These are phyloP conservation scores for Kwoniella mangroviensis DNA, from an alignment of 768 basidiomycete genomes.

Conservation along the genomic window DNA sequence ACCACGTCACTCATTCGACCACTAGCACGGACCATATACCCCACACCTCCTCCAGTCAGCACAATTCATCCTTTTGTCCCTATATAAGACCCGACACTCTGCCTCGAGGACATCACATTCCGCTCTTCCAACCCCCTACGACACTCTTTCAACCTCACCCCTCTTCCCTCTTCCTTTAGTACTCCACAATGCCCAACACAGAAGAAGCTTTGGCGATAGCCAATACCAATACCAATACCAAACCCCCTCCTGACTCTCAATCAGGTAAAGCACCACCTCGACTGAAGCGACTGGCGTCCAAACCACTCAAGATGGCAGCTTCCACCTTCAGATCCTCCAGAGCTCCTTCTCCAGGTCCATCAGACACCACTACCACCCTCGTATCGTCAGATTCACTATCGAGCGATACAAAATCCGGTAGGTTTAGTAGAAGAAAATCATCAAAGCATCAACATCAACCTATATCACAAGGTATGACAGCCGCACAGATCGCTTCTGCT, in stretches of 20 bases:
- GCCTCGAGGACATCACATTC: background rate
- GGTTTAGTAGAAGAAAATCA: slow-evolving; percentile 1
- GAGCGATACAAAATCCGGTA: background rate
- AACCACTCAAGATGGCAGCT: slow-evolving; percentile 53
- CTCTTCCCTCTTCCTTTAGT: background rate
- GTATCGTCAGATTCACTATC: background rate
- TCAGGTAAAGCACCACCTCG: slow-evolving; percentile 23
- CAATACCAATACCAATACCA: background rate
- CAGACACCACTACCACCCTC: slow-evolving; percentile 5
- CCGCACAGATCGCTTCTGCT: slow-evolving; percentile 39
- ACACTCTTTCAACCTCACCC: background rate
- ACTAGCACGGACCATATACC: slow-evolving; percentile 6
- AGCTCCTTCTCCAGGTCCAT: slow-evolving; percentile 7
- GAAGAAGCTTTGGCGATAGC: slow-evolving; percentile 19
- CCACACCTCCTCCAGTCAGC: background rate
- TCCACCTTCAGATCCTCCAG: slow-evolving; percentile 35
- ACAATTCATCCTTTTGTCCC: no score
- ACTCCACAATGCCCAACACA: slow-evolving; percentile 6
- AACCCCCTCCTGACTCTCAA: background rate
- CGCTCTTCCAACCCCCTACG: background rate
- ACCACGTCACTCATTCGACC: background rate
- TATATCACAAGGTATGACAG: slow-evolving; percentile 21
- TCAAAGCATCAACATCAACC: slow-evolving; percentile 24
- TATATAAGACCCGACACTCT: background rate
- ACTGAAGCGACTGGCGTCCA: slow-evolving; percentile 42